Percentiles rank a stretch among this genome's conserved stretches.
Conservation (phyloP, 768 basidiomycete genomes). For the Amanita exitialis region DNA sequence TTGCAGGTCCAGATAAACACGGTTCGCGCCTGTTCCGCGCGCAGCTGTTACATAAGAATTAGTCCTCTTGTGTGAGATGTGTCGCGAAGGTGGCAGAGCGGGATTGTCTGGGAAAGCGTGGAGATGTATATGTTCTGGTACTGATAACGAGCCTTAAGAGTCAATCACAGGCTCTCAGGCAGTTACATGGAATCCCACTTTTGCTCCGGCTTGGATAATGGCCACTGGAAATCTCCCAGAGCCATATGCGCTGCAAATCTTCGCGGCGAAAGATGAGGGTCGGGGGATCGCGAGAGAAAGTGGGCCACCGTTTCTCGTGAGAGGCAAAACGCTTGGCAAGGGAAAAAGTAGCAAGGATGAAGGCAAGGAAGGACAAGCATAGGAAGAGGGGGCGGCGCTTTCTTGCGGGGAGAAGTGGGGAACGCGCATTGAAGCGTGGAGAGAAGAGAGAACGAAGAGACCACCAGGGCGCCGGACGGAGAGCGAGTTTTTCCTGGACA, state of each 20-base stretch:
- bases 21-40: slow-evolving; percentile 64
- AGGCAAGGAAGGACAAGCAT: slow-evolving; percentile 31
- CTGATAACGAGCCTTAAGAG: slow-evolving; percentile 24
- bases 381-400: slow-evolving; percentile 46
- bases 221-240: slow-evolving; percentile 90
- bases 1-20: slow-evolving; percentile 69
- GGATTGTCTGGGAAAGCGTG: slow-evolving; percentile 55
- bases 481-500: slow-evolving; percentile 57
- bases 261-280: slow-evolving; percentile 69
- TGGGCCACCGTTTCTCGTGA: slow-evolving; percentile 53
- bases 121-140: slow-evolving; percentile 61
- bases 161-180: background rate
- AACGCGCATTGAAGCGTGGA: slow-evolving; percentile 46
- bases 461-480: slow-evolving; percentile 43
- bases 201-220: slow-evolving; percentile 82
- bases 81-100: slow-evolving; percentile 51
- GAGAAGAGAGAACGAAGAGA: slow-evolving; percentile 49
- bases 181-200: slow-evolving; percentile 37
- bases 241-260: slow-evolving; percentile 87
- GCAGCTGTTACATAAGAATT: slow-evolving; percentile 44
- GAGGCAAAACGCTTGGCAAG: slow-evolving; percentile 52
- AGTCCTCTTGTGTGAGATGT: slow-evolving; percentile 37
- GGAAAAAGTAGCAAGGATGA: slow-evolving; percentile 49
- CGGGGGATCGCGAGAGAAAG: slow-evolving; percentile 45
- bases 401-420: slow-evolving; percentile 50